Evolutionary conservation across 1,284 basidiomycete genomes (phyloP).

Genomic region (Ceratobasidium papillatum): DNA sequence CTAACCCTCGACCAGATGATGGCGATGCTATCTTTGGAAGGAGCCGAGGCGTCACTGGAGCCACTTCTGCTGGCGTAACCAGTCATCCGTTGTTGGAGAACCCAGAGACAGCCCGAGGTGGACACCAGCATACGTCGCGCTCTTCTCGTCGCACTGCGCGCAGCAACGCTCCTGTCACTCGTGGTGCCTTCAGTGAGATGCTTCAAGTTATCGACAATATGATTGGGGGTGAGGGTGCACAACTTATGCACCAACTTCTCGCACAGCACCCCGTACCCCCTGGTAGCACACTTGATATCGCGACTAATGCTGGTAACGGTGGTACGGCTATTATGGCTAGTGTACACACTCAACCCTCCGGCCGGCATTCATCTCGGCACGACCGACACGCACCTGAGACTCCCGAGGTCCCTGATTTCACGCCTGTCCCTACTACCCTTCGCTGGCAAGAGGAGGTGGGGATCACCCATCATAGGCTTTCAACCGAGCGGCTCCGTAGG

Average conservation of each 20-base stretch:
- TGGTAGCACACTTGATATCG: conserved; percentile 63
- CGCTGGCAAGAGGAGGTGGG: conserved; percentile 92
- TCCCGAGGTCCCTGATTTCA: conserved; percentile 51
- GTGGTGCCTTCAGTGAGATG: conserved; percentile 63
- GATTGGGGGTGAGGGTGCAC: conserved; percentile 81
- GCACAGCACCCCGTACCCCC: conserved; percentile 59
- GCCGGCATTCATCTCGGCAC: conserved; percentile 25
- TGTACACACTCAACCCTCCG: conserved; percentile 8
- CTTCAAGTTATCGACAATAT: conserved; percentile 84
- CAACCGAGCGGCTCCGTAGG: conserved; percentile 71
- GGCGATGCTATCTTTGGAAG: conserved; percentile 24
- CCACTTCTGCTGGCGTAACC: conserved; percentile 67
- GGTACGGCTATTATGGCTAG: conserved; percentile 35
- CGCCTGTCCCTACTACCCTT: conserved; percentile 81
- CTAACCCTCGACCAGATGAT: conserved; percentile 22
- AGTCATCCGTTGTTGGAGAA: conserved; percentile 88
- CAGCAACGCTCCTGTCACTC: conserved; percentile 56
- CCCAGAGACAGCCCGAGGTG: conserved; percentile 58
- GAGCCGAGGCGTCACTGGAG: conserved; percentile 34
- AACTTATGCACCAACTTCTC: conserved; percentile 80
- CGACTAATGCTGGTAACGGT: conserved; percentile 8
- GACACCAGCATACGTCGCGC: conserved; percentile 61
- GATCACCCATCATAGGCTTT: conserved; percentile 78
- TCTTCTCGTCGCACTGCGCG: conserved; percentile 65
- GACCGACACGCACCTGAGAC: conserved; percentile 30